Conservation (phyloP, 2,329 filamentous ascomycete species). For the Colletotrichum phormii region DNA sequence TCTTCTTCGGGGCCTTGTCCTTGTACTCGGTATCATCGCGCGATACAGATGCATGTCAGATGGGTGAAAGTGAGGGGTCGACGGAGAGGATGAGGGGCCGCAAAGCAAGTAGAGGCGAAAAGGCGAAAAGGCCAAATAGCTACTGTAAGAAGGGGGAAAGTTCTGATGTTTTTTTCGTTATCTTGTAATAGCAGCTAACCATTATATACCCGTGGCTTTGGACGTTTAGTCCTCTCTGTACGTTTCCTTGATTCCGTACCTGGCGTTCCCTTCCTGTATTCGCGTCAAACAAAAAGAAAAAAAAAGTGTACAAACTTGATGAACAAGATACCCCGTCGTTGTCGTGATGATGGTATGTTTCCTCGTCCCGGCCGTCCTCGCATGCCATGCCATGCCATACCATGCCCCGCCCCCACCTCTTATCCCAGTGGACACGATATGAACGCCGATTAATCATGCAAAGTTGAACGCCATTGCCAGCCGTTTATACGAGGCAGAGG, state of each 20-base stretch:
- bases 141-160: conserved; percentile 8
- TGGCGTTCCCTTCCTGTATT: conserved; percentile 18
- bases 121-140: neutral
- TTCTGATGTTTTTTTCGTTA: conserved; percentile 21
- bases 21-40: conserved; percentile 20
- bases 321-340: conserved; percentile 5
- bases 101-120: neutral
- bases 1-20: conserved; percentile 17
- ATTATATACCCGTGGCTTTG: conserved; percentile 26
- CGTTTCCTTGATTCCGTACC: conserved; percentile 19
- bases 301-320: conserved; percentile 21
- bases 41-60: conserved; percentile 25
- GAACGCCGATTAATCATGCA: conserved; percentile 35
- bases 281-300: neutral
- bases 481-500: conserved; percentile 19
- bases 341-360: conserved; percentile 30
- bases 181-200: conserved; percentile 31
- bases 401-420: conserved; percentile 4
- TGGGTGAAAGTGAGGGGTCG: neutral
- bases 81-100: neutral
- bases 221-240: neutral
- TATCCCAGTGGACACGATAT: conserved; percentile 19
- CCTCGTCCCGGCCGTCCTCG: conserved; percentile 23
- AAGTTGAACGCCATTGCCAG: conserved; percentile 25
- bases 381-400: conserved; percentile 18